A percentile compares a stretch with the other conserved stretches of the same genome.
Conservation (phyloP, 148 eudicot species). For the Diospyros kaki region DNA sequence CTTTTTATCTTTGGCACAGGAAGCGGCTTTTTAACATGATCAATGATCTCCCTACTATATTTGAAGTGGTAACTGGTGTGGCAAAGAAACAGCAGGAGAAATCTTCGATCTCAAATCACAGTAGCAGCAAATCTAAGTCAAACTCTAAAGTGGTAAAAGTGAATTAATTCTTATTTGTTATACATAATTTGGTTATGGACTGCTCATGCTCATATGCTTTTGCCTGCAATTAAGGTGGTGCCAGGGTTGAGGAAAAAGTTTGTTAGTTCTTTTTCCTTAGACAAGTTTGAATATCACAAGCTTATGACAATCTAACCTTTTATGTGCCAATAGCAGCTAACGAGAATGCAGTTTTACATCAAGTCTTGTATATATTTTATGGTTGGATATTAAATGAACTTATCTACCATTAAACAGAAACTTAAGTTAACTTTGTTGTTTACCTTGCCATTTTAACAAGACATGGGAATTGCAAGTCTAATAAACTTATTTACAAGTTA, state of each 20-base stretch:
- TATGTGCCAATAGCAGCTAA: neutral
- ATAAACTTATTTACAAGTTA: too few species aligned
- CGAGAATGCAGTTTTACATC: neutral
- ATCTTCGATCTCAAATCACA: slow-evolving; percentile 53
- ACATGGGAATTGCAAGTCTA: too few species aligned
- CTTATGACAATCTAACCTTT: neutral
- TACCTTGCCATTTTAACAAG: neutral
- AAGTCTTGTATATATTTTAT: neutral
- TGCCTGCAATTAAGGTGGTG: neutral
- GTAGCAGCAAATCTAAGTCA: slow-evolving; percentile 75
- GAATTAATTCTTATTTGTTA: neutral
- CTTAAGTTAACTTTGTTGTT: neutral
- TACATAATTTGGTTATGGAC: neutral
- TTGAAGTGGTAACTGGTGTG: slow-evolving; percentile 76
- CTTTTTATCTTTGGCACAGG: slow-evolving; percentile 42
- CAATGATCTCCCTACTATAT: slow-evolving; percentile 79
- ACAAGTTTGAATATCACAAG: neutral
- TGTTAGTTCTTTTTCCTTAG: slow-evolving; percentile 1
- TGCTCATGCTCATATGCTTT: neutral
- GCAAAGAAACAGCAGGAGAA: slow-evolving; percentile 74
- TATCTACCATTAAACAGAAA: neutral
- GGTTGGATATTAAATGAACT: neutral
- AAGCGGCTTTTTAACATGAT: slow-evolving; percentile 81
- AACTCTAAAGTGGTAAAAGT: slow-evolving; percentile 56
- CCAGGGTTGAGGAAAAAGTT: neutral